Evolutionary conservation across 257 asterid species (phyloP).

Genomic region (Petunia axillaris): DNA sequence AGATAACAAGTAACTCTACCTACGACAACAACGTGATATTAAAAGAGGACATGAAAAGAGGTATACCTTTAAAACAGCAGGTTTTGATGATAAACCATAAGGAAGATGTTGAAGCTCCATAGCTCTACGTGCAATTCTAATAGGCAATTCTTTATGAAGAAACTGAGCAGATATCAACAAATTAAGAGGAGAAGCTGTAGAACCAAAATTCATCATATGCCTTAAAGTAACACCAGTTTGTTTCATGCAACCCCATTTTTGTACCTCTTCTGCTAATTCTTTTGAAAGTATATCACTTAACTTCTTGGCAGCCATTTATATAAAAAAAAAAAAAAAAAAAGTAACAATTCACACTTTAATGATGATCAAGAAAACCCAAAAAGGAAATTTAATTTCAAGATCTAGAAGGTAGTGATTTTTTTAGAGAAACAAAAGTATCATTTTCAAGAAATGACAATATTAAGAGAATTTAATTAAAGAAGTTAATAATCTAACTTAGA

Average conservation of each 20-base stretch:
- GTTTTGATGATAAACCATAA: constrained; percentile 67
- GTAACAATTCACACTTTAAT: neutral
- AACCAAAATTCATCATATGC: constrained; percentile 93
- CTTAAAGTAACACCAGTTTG: constrained; percentile 90
- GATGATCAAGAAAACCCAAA: neutral
- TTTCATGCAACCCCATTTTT: constrained; percentile 75
- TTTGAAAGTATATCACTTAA: constrained; percentile 49
- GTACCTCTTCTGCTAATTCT: constrained; percentile 66
- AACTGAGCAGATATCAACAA: constrained; percentile 83
- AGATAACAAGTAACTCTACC: too few species aligned
- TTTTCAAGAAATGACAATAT: neutral
- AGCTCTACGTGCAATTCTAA: constrained; percentile 88
- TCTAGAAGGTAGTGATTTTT: neutral
- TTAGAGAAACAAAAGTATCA: neutral
- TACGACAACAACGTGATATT: neutral
- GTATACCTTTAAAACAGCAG: constrained; percentile 72
- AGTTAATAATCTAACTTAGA: neutral
- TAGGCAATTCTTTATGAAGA: constrained; percentile 83
- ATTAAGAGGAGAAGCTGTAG: constrained; percentile 60
- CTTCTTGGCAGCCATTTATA: constrained; percentile 71
- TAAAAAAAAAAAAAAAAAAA: neutral
- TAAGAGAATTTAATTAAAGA: neutral
- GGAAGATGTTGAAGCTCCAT: constrained; percentile 85
- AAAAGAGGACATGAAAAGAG: neutral
- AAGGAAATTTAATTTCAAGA: neutral